Base-by-base conservation (phyloP, 805 yeast species). In the Candida pseudofarinosa region DNA sequence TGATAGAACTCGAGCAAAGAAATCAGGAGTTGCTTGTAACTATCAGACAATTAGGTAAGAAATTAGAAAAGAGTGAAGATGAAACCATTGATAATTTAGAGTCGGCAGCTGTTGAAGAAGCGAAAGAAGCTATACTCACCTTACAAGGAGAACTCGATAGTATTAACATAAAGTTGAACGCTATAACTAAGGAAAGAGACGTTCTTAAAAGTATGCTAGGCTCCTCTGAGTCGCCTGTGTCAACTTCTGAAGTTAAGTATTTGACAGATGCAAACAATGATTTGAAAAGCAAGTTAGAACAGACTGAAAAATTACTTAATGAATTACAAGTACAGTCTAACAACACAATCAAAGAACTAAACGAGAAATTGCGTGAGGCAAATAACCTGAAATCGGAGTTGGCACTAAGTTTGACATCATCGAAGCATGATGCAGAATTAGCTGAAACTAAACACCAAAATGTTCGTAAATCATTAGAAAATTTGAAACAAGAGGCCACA, bases 1-100 rank as follows among this genome's bases (percentile, higher is more conserved):
- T 86, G 12, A 67, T 74, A 10, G 95, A 85, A 38, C 66, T 91
- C 40, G 86, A 88, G 53, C 66, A 74, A 40, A 85, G 81, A 60
- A 91, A 91, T 56, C 79, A 82, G 50, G 85, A 88, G 40, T 70
- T 91, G 19, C 63, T 89, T 30, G 66, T 71, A 31, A 79, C 85
- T 2, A 79, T 86, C 1, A 75, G 98, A 48, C 78, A 77, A 39
- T 67, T 91, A 14, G 95, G 91, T 8, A 70, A 74, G 33, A 79
- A 81, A 53, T 66, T 90, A 42, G 97, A 90, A 56, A 62, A 58
- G 4, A 77, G 79, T 39, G 95, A 86, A 51, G 57, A 59, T 28
- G 68, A 67, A 20, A 58, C 66, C 46, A 44, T 62, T 19, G 63
- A 62, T 40, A 63, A 58, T 10, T 45, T 74, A 17, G 81, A 78